Evolutionary conservation across 2,329 filamentous ascomycete genomes (phyloP).

Genomic region (Fusarium musae): DNA sequence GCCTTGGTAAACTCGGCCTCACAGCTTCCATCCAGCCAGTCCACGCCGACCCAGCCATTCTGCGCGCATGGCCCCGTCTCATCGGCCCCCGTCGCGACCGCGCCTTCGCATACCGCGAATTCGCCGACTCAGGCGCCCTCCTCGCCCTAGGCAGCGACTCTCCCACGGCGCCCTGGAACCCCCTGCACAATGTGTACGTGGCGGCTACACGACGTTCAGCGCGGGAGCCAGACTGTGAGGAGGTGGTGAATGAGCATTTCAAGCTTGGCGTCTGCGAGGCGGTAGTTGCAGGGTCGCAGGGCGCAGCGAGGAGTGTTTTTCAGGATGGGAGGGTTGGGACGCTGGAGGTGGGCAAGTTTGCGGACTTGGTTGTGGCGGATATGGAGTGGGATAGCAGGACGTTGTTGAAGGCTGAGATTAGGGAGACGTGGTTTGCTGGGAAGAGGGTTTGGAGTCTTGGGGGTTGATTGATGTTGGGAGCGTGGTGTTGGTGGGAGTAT

Average conservation of each 20-base stretch:
- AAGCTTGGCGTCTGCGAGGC: slow-evolving; percentile 62
- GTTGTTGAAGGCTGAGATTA: slow-evolving; percentile 58
- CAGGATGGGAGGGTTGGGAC: slow-evolving; percentile 60
- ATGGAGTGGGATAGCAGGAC: slow-evolving; percentile 61
- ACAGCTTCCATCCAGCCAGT: slow-evolving; percentile 68
- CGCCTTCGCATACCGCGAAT: slow-evolving; percentile 71
- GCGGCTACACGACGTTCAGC: slow-evolving; percentile 66
- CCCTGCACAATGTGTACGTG: slow-evolving; percentile 65
- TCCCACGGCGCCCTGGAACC: slow-evolving; percentile 65
- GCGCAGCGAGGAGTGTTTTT: slow-evolving; percentile 65
- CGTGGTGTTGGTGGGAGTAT: slow-evolving; percentile 18
- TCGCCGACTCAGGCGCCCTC: slow-evolving; percentile 62
- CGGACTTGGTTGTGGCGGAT: slow-evolving; percentile 62
- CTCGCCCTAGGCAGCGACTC: slow-evolving; percentile 67
- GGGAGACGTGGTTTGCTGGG: slow-evolving; percentile 65
- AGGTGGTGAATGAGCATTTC: slow-evolving; percentile 62
- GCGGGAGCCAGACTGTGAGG: slow-evolving; percentile 55
- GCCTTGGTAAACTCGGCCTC: slow-evolving; percentile 67
- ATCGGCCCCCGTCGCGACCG: slow-evolving; percentile 65
- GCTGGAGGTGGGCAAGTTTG: slow-evolving; percentile 61
- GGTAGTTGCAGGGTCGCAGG: slow-evolving; percentile 61
- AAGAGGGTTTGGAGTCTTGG: slow-evolving; percentile 50
- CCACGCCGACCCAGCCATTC: slow-evolving; percentile 67
- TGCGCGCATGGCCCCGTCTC: slow-evolving; percentile 68
- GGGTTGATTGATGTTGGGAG: not conserved